Evolutionary conservation across 2,329 filamentous ascomycete species (phyloP).

Genomic region (Esteya vermicola): DNA sequence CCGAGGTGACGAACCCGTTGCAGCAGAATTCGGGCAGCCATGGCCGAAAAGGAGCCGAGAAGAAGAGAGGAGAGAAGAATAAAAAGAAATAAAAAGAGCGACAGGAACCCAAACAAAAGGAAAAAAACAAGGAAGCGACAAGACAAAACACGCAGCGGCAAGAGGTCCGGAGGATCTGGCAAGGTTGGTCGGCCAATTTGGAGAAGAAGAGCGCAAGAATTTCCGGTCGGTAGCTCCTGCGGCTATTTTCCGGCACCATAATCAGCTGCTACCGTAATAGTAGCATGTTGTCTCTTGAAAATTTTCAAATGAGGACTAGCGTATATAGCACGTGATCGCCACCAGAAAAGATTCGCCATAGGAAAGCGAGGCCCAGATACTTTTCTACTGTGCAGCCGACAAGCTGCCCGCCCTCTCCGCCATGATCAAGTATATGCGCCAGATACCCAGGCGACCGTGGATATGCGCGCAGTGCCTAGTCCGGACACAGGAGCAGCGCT

Average conservation of each 20-base stretch:
- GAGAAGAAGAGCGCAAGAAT: slow-evolving; percentile 3
- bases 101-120: no score
- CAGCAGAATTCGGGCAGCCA: slow-evolving; percentile 47
- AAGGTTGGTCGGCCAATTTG: not conserved
- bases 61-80: not conserved
- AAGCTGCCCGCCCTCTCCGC: no score
- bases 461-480: slow-evolving; percentile 7
- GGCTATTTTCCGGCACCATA: slow-evolving; percentile 11
- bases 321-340: no score
- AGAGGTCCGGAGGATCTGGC: not conserved
- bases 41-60: slow-evolving; percentile 18
- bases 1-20: slow-evolving; percentile 33
- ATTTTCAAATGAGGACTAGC: no score
- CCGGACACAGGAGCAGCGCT: not conserved
- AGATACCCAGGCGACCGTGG: slow-evolving; percentile 6
- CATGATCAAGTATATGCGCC: slow-evolving; percentile 9
- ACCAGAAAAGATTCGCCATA: no score
- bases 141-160: not conserved
- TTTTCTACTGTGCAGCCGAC: no score
- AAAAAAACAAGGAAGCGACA: not conserved
- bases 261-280: slow-evolving; percentile 1
- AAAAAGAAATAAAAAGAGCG: not conserved
- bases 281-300: not conserved
- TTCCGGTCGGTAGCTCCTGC: slow-evolving; percentile 6
- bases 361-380: no score